Conservation (phyloP, 1,139 yeast species). For the Fermentozyma sake region DNA sequence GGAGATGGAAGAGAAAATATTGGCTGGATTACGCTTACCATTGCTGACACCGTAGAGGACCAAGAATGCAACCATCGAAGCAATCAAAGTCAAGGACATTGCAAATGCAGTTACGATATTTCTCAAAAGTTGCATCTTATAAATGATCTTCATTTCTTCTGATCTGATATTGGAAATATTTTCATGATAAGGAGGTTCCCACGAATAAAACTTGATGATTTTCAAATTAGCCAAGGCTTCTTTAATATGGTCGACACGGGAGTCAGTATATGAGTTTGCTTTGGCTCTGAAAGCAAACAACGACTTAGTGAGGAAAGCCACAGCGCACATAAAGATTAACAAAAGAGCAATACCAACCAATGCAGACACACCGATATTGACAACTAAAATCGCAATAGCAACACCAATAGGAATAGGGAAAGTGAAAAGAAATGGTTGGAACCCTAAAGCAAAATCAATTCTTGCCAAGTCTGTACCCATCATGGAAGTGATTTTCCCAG, state of each 20-base stretch:
- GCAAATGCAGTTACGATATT: slow-evolving; percentile 58
- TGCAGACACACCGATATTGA: slow-evolving; percentile 71
- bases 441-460: slow-evolving; percentile 70
- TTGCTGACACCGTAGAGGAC: slow-evolving; percentile 50
- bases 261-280: slow-evolving; percentile 51
- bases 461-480: slow-evolving; percentile 79
- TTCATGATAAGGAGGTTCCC: slow-evolving; percentile 62
- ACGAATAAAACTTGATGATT: slow-evolving; percentile 60
- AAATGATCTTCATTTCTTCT: slow-evolving; percentile 46
- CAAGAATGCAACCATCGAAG: slow-evolving; percentile 72
- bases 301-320: slow-evolving; percentile 29
- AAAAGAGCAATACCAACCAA: slow-evolving; percentile 55
- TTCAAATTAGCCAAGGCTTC: slow-evolving; percentile 64
- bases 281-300: slow-evolving; percentile 39
- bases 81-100: slow-evolving; percentile 56
- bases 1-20: slow-evolving; percentile 76
- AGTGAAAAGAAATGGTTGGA: slow-evolving; percentile 61
- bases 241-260: slow-evolving; percentile 55
- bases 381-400: slow-evolving; percentile 59
- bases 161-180: slow-evolving; percentile 43
- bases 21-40: slow-evolving; percentile 54
- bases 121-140: slow-evolving; percentile 49
- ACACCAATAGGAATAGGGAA: slow-evolving; percentile 60
- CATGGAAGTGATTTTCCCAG: slow-evolving; percentile 41
- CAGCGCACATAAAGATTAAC: slow-evolving; percentile 32